These are phyloP conservation scores for Termitomyces titanicus DNA, from an alignment of 768 basidiomycete species.

Conservation along the genomic window DNA sequence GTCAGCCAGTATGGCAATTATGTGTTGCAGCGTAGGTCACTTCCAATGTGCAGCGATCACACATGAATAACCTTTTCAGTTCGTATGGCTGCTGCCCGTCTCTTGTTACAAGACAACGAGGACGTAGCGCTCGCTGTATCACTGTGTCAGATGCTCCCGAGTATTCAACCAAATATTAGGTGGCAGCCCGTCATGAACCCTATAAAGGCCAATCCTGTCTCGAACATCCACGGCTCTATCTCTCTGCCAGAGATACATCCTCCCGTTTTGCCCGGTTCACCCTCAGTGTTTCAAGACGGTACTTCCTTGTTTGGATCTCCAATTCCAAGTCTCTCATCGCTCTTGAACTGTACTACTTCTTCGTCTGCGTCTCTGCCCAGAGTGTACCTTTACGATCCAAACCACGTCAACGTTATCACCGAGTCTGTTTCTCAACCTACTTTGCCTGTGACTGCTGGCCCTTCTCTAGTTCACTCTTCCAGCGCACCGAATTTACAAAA, in stretches of 20 bases:
- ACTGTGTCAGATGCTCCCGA: slow-evolving; percentile 12
- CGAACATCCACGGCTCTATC: slow-evolving; percentile 7
- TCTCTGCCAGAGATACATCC: slow-evolving; percentile 12
- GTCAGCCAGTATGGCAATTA: slow-evolving; percentile 12
- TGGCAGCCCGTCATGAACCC: slow-evolving; percentile 6
- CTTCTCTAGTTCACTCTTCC: background rate
- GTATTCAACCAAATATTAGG: slow-evolving; percentile 6
- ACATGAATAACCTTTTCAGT: slow-evolving; percentile 5
- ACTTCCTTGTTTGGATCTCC: slow-evolving; percentile 10
- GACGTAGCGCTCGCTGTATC: slow-evolving; percentile 11
- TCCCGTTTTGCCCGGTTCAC: slow-evolving; percentile 1
- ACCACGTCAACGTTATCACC: slow-evolving; percentile 2
- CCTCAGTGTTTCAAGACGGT: background rate
- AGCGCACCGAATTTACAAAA: slow-evolving; percentile 9
- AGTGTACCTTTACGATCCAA: background rate
- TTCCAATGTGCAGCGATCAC: background rate
- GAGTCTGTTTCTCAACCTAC: slow-evolving; percentile 10
- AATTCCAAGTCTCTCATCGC: slow-evolving; percentile 14
- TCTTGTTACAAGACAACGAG: slow-evolving; percentile 14
- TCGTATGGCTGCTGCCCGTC: slow-evolving; percentile 14
- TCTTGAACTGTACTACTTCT: slow-evolving; percentile 9
- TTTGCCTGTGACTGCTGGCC: background rate
- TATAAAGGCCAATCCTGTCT: slow-evolving; percentile 1
- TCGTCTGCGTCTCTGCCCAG: slow-evolving; percentile 6
- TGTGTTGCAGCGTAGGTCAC: slow-evolving; percentile 13